Percentiles rank a stretch among this genome's conserved stretches.
phyloP scores from a whole-genome alignment of 768 basidiomycete species.

The Tephrocybe sp. region DNA sequence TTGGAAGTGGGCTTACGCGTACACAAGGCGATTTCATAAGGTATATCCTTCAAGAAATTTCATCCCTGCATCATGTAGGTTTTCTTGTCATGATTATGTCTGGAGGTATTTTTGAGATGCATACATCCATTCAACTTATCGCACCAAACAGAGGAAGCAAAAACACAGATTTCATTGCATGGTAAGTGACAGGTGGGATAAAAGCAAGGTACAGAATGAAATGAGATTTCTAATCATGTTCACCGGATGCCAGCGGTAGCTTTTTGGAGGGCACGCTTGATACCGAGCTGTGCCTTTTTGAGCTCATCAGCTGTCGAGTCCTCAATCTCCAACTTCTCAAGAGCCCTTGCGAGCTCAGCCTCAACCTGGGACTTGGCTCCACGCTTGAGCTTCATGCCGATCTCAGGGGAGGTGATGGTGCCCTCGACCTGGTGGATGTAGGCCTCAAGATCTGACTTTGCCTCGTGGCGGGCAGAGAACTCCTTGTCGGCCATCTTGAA shows the following conservation, averaged over 20 bases:
- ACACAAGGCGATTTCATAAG: slow-evolving; percentile 56
- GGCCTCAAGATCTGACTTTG: slow-evolving; percentile 96
- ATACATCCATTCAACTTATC: too few species aligned
- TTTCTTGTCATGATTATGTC: too few species aligned
- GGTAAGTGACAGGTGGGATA: slow-evolving; percentile 12
- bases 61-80: not conserved
- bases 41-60: not conserved
- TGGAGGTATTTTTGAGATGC: too few species aligned
- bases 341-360: slow-evolving; percentile 94
- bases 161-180: slow-evolving; percentile 17
- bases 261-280: slow-evolving; percentile 98
- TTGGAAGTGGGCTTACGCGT: slow-evolving; percentile 84
- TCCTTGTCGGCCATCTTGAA: slow-evolving; percentile 97
- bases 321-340: slow-evolving; percentile 98
- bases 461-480: slow-evolving; percentile 96
- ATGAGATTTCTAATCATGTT: slow-evolving; percentile 27
- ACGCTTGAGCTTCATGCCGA: slow-evolving; percentile 98
- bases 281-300: slow-evolving; percentile 91
- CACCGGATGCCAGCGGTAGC: slow-evolving; percentile 88
- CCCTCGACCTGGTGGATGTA: slow-evolving; percentile 97
- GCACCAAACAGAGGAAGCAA: not conserved
- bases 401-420: slow-evolving; percentile 94
- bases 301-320: slow-evolving; percentile 92
- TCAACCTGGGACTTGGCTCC: slow-evolving; percentile 94
- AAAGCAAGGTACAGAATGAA: slow-evolving; percentile 24